Evolutionary conservation across 495 filamentous ascomycete species (phyloP), one percentile per base, ranked within the genome.

Genomic region (Jackrogersella minutella): DNA sequence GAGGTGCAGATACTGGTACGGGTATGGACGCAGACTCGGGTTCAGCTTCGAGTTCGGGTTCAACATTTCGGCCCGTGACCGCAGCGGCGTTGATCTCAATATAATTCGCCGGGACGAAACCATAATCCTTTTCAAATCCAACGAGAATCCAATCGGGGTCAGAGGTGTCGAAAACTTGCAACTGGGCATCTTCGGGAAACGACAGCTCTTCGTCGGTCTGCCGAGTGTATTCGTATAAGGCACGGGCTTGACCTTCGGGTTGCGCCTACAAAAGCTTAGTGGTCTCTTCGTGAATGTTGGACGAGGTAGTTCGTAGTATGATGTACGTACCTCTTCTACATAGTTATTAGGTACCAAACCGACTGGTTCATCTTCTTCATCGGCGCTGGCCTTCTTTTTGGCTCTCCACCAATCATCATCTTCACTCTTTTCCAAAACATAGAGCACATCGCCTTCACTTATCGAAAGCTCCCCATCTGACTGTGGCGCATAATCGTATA

Each of bases 321-420:
- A 16, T 36, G 13, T 43, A 75, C 92, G 82, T 84, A 98, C 94
- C 90, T 97, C 90, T 82, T 97, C 87, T 40, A 98, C 84, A 77
- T 99, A 99, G 77, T 97, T 99, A 70, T 90, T 94, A 24, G 95
- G 94, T 44, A 98, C 89, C 77, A 99, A 78, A 60, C 95, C 95
- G 66, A 93, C 87, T 3, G 95, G 95, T 76, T 99, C 95, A 51
- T 97, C 95, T 28, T 97, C 93, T 54, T 97, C 95, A 19, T 96
- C 92, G 39, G 78, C 85, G n/a, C 86, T 85, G 28, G 91, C 92
- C 85, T 93, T 97, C 86, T 97, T 97, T 84, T 97, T 97, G 16
- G 91, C 93, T 75, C 91, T 97, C 94, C 94, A 98, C 94, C 94
- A 97, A 73, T 91, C 91, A 80, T 97, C 94, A 5, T 97, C 93